Percentiles rank a stretch among this genome's conserved stretches.
phyloP scores from a whole-genome alignment of 2,329 filamentous ascomycete genomes.

The Fusarium austroafricanum region DNA sequence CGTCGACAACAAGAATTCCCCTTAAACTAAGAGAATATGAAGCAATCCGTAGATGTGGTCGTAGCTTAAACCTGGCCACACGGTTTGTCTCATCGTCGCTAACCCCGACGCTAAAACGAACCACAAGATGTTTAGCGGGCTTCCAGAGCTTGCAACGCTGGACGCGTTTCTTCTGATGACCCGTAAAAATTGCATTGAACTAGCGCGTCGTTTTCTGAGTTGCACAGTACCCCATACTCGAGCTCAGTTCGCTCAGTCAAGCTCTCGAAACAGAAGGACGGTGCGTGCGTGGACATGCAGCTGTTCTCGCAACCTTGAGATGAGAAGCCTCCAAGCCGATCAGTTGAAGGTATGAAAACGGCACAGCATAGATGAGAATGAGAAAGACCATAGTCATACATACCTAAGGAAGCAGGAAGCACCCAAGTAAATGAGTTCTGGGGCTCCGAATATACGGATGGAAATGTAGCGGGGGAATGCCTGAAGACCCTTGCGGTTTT shows the following conservation, averaged over 20 bases:
- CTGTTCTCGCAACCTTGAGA: conserved; percentile 1
- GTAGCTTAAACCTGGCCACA: conserved; percentile 23
- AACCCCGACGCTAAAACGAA: conserved; percentile 43
- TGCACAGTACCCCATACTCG: conserved; percentile 8
- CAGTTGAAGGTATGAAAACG: conserved; percentile 7
- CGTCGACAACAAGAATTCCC: conserved; percentile 29
- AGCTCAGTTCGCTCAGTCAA: conserved; percentile 10
- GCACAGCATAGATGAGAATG: conserved; percentile 17
- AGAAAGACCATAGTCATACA: conserved; percentile 8
- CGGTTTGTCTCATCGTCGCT: conserved; percentile 35
- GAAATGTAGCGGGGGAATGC: conserved; percentile 33
- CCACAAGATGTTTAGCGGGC: conserved; percentile 36
- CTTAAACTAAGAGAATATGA: conserved; percentile 37
- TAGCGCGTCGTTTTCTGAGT: conserved; percentile 34
- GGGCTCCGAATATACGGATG: conserved; percentile 36
- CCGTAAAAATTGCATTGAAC: conserved; percentile 34
- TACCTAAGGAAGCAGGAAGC: conserved; percentile 24
- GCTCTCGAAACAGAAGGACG: conserved; percentile 13
- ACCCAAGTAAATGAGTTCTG: conserved; percentile 15
- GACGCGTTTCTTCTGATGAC: conserved; percentile 36
- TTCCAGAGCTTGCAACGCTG: conserved; percentile 30
- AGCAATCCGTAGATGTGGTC: conserved; percentile 40
- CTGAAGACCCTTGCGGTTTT: conserved; percentile 40
- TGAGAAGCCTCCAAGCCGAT: background rate
- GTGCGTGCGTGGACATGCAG: conserved; percentile 10